Evolutionary conservation across 306 rosid genomes (phyloP), one percentile per base, ranked within the genome.

Genomic region (Medicago ruthenica): DNA sequence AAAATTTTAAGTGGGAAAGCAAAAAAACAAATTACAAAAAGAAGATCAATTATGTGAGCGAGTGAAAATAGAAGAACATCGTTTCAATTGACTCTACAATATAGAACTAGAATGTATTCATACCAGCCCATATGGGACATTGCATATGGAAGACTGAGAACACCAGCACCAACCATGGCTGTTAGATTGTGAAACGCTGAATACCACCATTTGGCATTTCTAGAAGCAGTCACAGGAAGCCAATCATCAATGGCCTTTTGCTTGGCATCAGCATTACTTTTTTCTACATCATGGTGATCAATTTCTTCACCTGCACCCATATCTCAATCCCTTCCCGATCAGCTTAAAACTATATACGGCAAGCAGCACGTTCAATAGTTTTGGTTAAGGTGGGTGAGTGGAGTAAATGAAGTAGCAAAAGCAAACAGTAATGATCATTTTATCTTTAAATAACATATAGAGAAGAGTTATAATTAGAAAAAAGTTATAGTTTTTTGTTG

Each of bases 91-190:
- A 4, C 37, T 6, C 37, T 5, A 34, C 37, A 34, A 34, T 34
- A 34, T 34, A 34, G 37, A 34, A 34, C 17, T 39, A 48, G 41
- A 24, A 15, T 1, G 8, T 64, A 60, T 16, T 2, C 16, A 50
- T 50, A 94, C 97, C 97, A 94, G 62, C 98, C 98, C 41, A 91
- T 83, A 18, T 86, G 64, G 0, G 97, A 9, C 91, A 94, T 73
- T 65, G 98, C 98, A 53, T 59, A 89, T 9, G 98, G 98, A 74
- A 94, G 96, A 17, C 91, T 86, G 17, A 94, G 98, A 27, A 94
- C 93, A 18, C 98, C 98, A 1, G 98, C 98, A 1, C 98, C 98
- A 12, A 91, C 98, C 98, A 91, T 94, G 74, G 98, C 97, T 0
- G 98, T 94, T 73, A 91, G 89, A 73, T 94, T 94, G 80, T 94